Evolutionary conservation across 257 asterid species (phyloP), one percentile per base, ranked within the genome.

Genomic region (Fraxinus americana): DNA sequence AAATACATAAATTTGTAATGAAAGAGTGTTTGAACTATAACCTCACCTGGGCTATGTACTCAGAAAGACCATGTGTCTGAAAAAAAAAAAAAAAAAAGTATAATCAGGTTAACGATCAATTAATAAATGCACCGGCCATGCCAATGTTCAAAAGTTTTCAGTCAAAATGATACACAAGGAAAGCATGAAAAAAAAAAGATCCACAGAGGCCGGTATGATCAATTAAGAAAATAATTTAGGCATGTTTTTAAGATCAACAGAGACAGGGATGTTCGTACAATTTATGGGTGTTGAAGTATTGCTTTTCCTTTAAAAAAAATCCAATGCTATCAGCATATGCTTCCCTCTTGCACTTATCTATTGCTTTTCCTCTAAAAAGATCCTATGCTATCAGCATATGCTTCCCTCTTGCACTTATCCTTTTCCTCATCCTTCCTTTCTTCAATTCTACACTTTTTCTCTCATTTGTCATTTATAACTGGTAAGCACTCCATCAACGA

Each of bases 1-100:
- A 11, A 66, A 81, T 35, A 30, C 12, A 14, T 9, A 35, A 13
- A 65, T 41, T 67, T 16, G 32, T 25, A 61, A 74, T 19, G 21
- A 78, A 73, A 69, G 30, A 30, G 29, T 13, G 63, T 57, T 74
- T 48, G 65, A 73, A 76, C 65, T 72, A 72, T 27, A 32, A 75
- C 82, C 85, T 83, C 76, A 94, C 99, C 99, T 90, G 98, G 61
- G 99, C 99, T 75, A 94, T 94, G 87, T 89, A 94, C 87, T 94
- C 98, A 32, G 99, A 98, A 67, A 94, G 83, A 50, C 94, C 99
- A 65, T 92, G 97, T 27, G 90, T 89, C 99, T 94, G 99, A 72
- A 85, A 68, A 86, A 77, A 48, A 48, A 7, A 48, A 81, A 84
- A 19, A 77, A 82, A 72, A 79, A 70, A 81, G 69, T 14, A 52